Evolutionary conservation across 305 asterid genomes (phyloP).

Genomic region (Stenogyne calaminthoides): DNA sequence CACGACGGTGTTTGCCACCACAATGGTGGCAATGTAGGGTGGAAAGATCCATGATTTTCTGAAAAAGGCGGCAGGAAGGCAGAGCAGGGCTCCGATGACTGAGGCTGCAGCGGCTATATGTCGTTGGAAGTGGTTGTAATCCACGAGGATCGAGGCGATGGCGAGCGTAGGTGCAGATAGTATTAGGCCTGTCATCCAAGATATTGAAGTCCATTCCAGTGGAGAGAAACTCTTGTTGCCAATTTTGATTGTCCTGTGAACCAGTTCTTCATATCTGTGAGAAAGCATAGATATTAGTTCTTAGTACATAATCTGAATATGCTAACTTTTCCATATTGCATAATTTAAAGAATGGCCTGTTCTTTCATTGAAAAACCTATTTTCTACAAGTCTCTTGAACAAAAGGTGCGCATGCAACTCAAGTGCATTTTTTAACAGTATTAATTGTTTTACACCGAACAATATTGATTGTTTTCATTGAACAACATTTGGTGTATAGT

Average conservation of each 20-base stretch:
- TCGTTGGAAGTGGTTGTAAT: slow-evolving; percentile 60
- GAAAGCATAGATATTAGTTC: no score
- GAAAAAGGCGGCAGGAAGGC: slow-evolving; percentile 64
- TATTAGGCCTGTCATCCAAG: slow-evolving; percentile 72
- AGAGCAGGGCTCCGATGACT: slow-evolving; percentile 41
- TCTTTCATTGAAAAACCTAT: no score
- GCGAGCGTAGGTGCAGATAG: slow-evolving; percentile 71
- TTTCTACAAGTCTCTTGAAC: background rate
- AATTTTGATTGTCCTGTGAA: slow-evolving; percentile 46
- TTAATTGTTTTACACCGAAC: no score
- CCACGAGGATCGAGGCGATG: slow-evolving; percentile 65
- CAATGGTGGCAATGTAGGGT: slow-evolving; percentile 63
- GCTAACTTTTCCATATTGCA: background rate
- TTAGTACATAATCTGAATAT: background rate
- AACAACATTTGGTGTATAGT: no score
- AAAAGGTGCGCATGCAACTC: no score
- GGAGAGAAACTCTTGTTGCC: slow-evolving; percentile 54
- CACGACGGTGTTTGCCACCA: slow-evolving; percentile 65
- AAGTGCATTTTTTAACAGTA: no score
- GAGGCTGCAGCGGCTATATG: slow-evolving; percentile 70
- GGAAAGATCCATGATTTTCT: slow-evolving; percentile 72
- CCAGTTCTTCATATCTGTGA: slow-evolving; percentile 37
- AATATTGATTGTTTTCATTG: no score
- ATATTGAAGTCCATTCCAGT: slow-evolving; percentile 73
- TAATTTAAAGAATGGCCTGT: background rate